Evolutionary conservation across 2,329 filamentous ascomycete species (phyloP), one percentile per base, ranked within the genome.

Genomic region (Dothidotthia symphoricarpi): DNA sequence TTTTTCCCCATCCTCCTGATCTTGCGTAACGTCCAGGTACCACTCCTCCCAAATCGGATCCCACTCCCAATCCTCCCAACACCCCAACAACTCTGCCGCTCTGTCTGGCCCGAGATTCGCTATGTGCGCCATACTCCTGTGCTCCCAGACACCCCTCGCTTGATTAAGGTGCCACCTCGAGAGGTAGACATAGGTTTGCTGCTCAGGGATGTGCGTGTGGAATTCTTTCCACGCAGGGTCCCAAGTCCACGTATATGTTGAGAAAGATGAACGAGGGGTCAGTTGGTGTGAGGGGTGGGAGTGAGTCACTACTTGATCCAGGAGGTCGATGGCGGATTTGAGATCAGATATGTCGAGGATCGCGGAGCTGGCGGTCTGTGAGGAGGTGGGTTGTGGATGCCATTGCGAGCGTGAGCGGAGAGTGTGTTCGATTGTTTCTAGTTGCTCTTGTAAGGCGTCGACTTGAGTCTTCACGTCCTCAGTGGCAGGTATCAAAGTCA

Each of bases 61-160:
- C 48, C 50, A 53, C 2, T 13, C 14, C 52, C 52, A 55, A 16
- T 55, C 52, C 32, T 53, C 45, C 50, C 52, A 55, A 17, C 41
- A 36, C 9, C 48, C 50, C 9, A 55, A 27, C 27, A 34, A 17
- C 16, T 41, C 42, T 19, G 29, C 39, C 6, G 40, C 45, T 12
- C 13, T 22, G 11, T 52, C 39, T 19, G 45, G 45, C 17, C n/a
- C 24, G 24, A 45, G 4, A 12, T 33, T 38, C 3, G 14, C 25
- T 13, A 25, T 13, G 3, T 22, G 19, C 8, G 34, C 31, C 34
- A 40, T 41, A 32, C 32, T 41, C 9, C 42, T 36, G 13, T 49
- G 42, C 15, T 42, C 41, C 50, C 50, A 53, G 4, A 42, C 30
- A 3, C 36, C 33, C 5, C 33, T 36, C n/a, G n/a, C 26, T 19